Percentiles rank a stretch among this genome's conserved stretches.
Conservation (phyloP, 257 asterid species). For the Przewalskia tangutica region DNA sequence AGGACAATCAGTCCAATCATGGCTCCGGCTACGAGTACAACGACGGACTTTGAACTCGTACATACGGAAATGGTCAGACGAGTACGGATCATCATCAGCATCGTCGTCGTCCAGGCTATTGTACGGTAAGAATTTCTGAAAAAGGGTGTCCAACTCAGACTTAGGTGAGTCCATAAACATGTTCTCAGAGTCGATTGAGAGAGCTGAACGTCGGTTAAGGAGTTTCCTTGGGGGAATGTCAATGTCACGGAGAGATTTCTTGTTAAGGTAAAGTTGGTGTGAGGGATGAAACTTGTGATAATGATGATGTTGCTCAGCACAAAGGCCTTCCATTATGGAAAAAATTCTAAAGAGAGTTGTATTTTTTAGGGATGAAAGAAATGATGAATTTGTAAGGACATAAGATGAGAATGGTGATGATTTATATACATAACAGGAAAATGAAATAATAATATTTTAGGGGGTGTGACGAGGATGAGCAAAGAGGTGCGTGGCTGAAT, state of each 20-base stretch:
- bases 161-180: constrained; percentile 38
- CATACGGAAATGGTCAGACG: constrained; percentile 80
- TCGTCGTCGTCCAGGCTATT: constrained; percentile 40
- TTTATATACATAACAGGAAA: neutral
- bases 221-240: constrained; percentile 81
- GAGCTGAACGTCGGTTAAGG: constrained; percentile 34
- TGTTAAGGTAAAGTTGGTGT: constrained; percentile 59
- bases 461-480: constrained; percentile 70
- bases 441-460: neutral
- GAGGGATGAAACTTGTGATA: constrained; percentile 46
- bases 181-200: neutral
- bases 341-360: neutral
- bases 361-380: neutral
- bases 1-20: constrained; percentile 99
- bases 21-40: constrained; percentile 88
- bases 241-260: constrained; percentile 56
- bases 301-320: constrained; percentile 33
- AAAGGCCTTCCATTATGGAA: constrained; percentile 38
- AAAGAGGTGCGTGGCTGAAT: constrained; percentile 69
- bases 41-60: constrained; percentile 85
- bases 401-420: neutral
- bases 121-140: constrained; percentile 67
- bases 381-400: neutral
- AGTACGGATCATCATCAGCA: constrained; percentile 56
- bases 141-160: constrained; percentile 23